Percentiles rank a stretch among this genome's conserved stretches.
phyloP scores from a whole-genome alignment of 371 early-diverging fungal species.

The Syncephalastrum sp. region DNA sequence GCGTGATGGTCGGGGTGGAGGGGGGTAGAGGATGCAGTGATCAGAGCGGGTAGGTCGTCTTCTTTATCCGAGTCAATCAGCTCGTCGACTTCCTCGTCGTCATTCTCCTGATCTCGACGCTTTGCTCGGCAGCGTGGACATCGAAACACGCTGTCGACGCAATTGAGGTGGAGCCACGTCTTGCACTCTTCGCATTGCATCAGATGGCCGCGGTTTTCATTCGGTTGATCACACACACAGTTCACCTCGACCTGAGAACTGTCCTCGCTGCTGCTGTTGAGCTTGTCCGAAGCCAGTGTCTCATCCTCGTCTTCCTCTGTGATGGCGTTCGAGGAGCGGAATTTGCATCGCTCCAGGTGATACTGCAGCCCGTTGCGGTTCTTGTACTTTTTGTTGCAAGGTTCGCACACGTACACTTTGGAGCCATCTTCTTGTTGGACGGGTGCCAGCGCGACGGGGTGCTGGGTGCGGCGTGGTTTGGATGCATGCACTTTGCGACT shows the following conservation, averaged over 20 bases:
- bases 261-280: slow-evolving; percentile 6
- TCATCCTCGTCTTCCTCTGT: not conserved
- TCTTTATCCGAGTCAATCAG: not conserved
- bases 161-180: slow-evolving; percentile 56
- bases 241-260: slow-evolving; percentile 16
- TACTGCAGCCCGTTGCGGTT: slow-evolving; percentile 39
- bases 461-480: not conserved
- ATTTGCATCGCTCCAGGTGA: slow-evolving; percentile 47
- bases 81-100: slow-evolving; percentile 1
- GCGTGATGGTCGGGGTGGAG: not conserved
- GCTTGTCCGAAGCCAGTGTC: not conserved
- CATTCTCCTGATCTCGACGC: not conserved
- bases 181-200: slow-evolving; percentile 55
- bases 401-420: slow-evolving; percentile 34
- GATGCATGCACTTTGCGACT: not conserved
- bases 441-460: not conserved
- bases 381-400: slow-evolving; percentile 50
- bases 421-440: slow-evolving; percentile 4
- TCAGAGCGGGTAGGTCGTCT: not conserved
- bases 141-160: slow-evolving; percentile 24
- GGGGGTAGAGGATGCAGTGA: not conserved
- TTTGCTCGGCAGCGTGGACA: no score
- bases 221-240: slow-evolving; percentile 43
- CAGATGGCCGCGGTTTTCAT: slow-evolving; percentile 32
- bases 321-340: slow-evolving; percentile 6